A percentile compares a stretch with the other conserved stretches of the same genome.
phyloP scores from a whole-genome alignment of 2,329 filamentous ascomycete species.

The Xylaria sp. region DNA sequence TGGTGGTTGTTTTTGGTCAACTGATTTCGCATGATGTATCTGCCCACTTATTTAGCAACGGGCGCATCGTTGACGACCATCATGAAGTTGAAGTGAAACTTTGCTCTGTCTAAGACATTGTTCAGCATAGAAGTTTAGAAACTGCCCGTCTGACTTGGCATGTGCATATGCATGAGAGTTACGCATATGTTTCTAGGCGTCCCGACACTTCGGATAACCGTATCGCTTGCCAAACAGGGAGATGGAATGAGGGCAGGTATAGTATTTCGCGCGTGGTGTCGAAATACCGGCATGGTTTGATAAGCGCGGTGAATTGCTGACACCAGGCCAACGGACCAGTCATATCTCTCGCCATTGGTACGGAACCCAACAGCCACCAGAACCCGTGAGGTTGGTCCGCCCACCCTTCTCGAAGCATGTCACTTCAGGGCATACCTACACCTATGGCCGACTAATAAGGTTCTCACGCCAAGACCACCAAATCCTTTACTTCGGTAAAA shows the following conservation, averaged over 20 bases:
- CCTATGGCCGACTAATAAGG: slow-evolving; percentile 37
- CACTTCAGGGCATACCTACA: slow-evolving; percentile 24
- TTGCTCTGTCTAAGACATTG: not conserved
- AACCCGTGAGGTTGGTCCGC: slow-evolving; percentile 38
- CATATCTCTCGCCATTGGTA: slow-evolving; percentile 34
- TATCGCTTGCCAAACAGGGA: slow-evolving; percentile 4
- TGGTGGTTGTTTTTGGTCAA: not conserved
- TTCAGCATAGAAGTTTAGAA: not conserved
- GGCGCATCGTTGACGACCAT: not conserved
- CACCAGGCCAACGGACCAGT: slow-evolving; percentile 33
- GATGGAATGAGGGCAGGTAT: not conserved
- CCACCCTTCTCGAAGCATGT: slow-evolving; percentile 37
- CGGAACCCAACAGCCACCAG: slow-evolving; percentile 40
- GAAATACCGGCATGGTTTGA: slow-evolving; percentile 30
- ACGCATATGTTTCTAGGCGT: not conserved
- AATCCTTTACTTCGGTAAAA: slow-evolving; percentile 21
- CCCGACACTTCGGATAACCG: not conserved
- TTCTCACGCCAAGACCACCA: slow-evolving; percentile 43
- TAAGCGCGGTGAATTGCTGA: slow-evolving; percentile 37
- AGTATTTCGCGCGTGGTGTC: slow-evolving; percentile 1
- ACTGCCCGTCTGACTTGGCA: not conserved
- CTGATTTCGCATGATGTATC: slow-evolving; percentile 2
- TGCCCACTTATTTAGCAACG: not conserved
- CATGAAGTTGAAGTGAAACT: not conserved
- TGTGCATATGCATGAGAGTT: not conserved